Percentiles rank a stretch among this genome's conserved stretches.
These are phyloP conservation scores for Kodamaea hsintzibuensis DNA, from an alignment of 805 yeast species.

Conservation along the genomic window DNA sequence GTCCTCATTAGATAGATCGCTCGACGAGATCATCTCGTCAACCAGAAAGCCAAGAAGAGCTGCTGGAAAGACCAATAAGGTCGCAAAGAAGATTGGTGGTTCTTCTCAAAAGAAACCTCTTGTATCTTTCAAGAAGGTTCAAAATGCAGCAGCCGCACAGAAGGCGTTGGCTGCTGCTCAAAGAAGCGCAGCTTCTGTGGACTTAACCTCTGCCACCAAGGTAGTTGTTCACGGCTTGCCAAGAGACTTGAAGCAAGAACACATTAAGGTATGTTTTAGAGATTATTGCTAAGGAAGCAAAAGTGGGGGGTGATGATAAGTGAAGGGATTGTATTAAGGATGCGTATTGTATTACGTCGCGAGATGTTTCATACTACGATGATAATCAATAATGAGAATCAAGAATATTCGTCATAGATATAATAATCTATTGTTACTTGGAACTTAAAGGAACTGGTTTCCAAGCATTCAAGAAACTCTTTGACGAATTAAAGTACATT, in stretches of 20 bases:
- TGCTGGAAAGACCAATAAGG: slow-evolving; percentile 30
- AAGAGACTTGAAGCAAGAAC: slow-evolving; percentile 78
- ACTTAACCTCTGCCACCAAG: slow-evolving; percentile 65
- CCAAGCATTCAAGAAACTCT: not conserved
- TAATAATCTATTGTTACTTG: not conserved
- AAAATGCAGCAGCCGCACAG: slow-evolving; percentile 26
- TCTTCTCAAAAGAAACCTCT: slow-evolving; percentile 22
- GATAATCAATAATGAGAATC: not conserved
- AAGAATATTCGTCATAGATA: not conserved
- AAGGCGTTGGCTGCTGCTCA: slow-evolving; percentile 17
- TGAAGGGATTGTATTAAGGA: not conserved
- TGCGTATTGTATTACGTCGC: not conserved
- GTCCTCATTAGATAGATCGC: slow-evolving; percentile 89
- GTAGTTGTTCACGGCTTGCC: slow-evolving; percentile 84
- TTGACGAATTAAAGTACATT: too few species aligned
- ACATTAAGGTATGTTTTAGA: slow-evolving; percentile 75
- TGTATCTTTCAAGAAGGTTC: slow-evolving; percentile 31
- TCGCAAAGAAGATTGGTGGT: slow-evolving; percentile 37
- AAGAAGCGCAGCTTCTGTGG: slow-evolving; percentile 29
- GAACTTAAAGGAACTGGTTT: not conserved
- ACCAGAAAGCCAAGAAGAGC: slow-evolving; percentile 30
- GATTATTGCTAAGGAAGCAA: not conserved
- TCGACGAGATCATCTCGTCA: slow-evolving; percentile 89
- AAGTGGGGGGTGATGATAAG: not conserved
- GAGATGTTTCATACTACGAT: not conserved